These are phyloP conservation scores for Magnaporthiopsis incrustans DNA, from an alignment of 2,329 filamentous ascomycete species.

Conservation along the genomic window DNA sequence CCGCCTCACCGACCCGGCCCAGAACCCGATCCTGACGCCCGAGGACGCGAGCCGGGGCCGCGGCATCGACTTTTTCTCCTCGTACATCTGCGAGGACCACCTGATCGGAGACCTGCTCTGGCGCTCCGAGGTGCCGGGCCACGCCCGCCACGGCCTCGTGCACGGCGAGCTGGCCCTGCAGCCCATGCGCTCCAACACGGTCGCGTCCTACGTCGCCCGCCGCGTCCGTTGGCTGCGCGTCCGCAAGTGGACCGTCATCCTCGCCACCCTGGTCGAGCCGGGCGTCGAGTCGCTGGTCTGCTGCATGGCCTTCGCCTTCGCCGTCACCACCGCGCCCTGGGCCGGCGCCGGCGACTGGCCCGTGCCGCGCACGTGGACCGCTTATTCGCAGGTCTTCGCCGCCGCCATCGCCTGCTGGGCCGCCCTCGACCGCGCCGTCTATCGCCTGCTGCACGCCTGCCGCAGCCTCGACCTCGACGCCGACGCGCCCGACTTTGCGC, in stretches of 20 bases:
- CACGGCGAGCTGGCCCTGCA: conserved; percentile 85
- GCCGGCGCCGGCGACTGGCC: conserved; percentile 40
- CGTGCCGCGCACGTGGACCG: conserved; percentile 57
- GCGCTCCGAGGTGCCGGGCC: conserved; percentile 55
- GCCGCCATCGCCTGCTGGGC: conserved; percentile 63
- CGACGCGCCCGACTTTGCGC: conserved; percentile 68
- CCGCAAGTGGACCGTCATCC: conserved; percentile 84
- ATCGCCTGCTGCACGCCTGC: conserved; percentile 65
- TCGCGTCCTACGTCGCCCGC: conserved; percentile 69
- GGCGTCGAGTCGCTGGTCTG: conserved; percentile 85
- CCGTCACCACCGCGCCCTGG: conserved; percentile 63
- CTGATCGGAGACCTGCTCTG: conserved; percentile 89
- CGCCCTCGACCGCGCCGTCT: conserved; percentile 64
- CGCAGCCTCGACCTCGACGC: conserved; percentile 62
- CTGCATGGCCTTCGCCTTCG: conserved; percentile 72
- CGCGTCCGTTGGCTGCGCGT: conserved; percentile 87
- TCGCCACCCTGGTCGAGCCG: conserved; percentile 86
- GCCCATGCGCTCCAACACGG: conserved; percentile 74
- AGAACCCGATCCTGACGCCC: conserved; percentile 33
- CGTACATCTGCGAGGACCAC: conserved; percentile 97
- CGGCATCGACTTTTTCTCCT: conserved; percentile 87
- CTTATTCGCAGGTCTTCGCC: conserved; percentile 60
- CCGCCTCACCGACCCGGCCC: conserved; percentile 49
- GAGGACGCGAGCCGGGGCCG: conserved; percentile 35
- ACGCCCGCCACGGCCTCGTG: conserved; percentile 69